Evolutionary conservation across 768 basidiomycete genomes (phyloP), one percentile per base, ranked within the genome.

Genomic region (Lepiota brunneoincarnata): DNA sequence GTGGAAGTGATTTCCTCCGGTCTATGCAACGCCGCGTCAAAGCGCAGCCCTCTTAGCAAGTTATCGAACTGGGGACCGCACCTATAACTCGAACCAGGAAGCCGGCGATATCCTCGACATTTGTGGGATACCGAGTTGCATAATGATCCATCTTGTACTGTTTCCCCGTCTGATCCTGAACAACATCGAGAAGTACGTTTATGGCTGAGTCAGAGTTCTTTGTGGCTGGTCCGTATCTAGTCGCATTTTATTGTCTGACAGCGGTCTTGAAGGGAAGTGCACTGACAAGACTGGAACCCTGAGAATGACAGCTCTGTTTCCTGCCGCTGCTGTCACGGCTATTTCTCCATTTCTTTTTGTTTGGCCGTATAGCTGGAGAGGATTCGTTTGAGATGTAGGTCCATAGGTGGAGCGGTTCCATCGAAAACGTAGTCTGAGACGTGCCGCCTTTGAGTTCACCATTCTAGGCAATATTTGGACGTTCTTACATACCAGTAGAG

Each of bases 91-190:
- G 84, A 39, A 86, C 84, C 28, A 98, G 76, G 63, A 96, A 95
- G 18, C 82, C 75, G 2, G 89, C 93, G 50, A 98, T 87, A 64
- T 98, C 95, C 28, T 86, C 63, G 10, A 92, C 86, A 62, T 93
- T 93, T 21, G 96, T 98, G 0, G 96, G 96, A 71, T 89, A 96
- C 24, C 96, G 81, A 15, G 87, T 91, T 21, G 92, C 93, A 65
- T 86, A 96, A 67, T 96, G 87, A 66, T 99, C 96, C 96, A 98
- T 98, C 68, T 86, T 92, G 75, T 94, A 94, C 34, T 72, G 74
- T 71, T 94, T 94, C 2, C 90, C 91, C 4, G 87, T 89, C 60
- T 89, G 90, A 64, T 95, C 91, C 56, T 83, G 75, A 0, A 97
- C 91, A 31, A 96, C 76, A 66, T 97, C 93, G 24, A 94, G 68